Evolutionary conservation across 2,329 filamentous ascomycete genomes (phyloP).

Genomic region (Clarireedia paspali): DNA sequence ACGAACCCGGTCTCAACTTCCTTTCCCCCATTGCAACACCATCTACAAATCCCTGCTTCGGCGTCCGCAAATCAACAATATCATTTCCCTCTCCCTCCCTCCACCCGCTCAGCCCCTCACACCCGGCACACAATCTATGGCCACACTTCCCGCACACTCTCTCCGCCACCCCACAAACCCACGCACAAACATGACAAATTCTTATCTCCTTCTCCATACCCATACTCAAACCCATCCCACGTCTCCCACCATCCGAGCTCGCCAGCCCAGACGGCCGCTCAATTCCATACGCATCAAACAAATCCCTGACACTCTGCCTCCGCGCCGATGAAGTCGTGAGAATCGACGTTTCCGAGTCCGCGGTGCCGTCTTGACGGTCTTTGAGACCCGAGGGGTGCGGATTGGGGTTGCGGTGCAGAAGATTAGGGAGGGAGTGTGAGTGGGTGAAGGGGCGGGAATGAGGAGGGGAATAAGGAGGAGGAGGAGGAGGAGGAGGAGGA

Average conservation of each 20-base stretch:
- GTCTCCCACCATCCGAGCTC: constrained; percentile 18
- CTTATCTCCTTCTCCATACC: constrained; percentile 11
- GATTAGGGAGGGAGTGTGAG: neutral
- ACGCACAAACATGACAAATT: constrained; percentile 44
- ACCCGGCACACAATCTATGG: constrained; percentile 38
- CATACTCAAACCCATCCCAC: no score
- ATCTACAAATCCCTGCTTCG: no score
- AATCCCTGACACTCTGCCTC: constrained; percentile 37
- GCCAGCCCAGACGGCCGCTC: constrained; percentile 35
- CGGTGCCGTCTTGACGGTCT: constrained; percentile 10
- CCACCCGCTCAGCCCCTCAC: no score
- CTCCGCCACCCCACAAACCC: constrained; percentile 31
- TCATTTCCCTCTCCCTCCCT: no score
- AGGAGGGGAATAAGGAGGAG: no score
- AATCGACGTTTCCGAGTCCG: constrained; percentile 15
- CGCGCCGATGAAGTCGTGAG: constrained; percentile 30
- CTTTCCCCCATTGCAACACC: no score
- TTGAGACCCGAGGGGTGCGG: constrained; percentile 6
- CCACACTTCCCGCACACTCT: constrained; percentile 41
- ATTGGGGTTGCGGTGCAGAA: neutral
- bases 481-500: no score
- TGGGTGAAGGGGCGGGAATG: constrained; percentile 9
- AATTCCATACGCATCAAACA: constrained; percentile 41
- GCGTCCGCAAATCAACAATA: no score
- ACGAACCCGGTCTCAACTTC: no score